Base-by-base conservation (phyloP, 345 rosid genomes). In the Citrus australasica region DNA sequence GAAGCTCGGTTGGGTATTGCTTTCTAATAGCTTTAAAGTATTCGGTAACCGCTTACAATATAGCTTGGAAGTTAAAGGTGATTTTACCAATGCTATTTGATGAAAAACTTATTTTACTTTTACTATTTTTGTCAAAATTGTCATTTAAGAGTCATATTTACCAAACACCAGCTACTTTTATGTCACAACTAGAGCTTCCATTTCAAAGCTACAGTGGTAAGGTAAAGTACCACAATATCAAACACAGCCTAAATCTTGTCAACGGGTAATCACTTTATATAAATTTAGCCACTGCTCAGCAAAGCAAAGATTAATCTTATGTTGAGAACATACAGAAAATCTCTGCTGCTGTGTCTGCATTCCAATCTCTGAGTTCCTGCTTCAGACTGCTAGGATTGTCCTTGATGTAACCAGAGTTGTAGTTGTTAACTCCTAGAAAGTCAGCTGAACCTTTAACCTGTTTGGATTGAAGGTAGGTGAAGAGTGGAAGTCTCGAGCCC, bases 401-500 rank as follows among this genome's bases (percentile, higher is more conserved):
- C 77, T 76, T 74, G 76, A 88, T 35, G 14, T 80, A 76, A 24
- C 33, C 0, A 40, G 81, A 63, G 10, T 2, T 13, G 79, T 92
- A 92, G 69, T 85, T 84, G 58, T 86, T 83, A 33, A 92, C 38
- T 40, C 92, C 97, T 0, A 92, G 1, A 81, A 86, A 92, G 74
- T 94, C 97, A 53, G 81, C 81, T 25, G 98, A 87, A 22, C 92
- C 93, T 85, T 83, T 91, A 1, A 94, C 81, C 74, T 61, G 73
- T 71, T 88, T 63, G 27, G 97, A 88, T 79, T 94, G 97, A 14
- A 68, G 33, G 28, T 65, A 1, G 4, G 92, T 82, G 87, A 93
- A 92, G 74, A 76, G 74, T 1, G 97, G 97, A 72, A 95, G 80
- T 73, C 97, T 95, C 3, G 92, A 81, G 38, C 92, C 95, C 14